Base-by-base conservation (phyloP, 495 filamentous ascomycete genomes). In the Lasiosphaeris hirsuta region DNA sequence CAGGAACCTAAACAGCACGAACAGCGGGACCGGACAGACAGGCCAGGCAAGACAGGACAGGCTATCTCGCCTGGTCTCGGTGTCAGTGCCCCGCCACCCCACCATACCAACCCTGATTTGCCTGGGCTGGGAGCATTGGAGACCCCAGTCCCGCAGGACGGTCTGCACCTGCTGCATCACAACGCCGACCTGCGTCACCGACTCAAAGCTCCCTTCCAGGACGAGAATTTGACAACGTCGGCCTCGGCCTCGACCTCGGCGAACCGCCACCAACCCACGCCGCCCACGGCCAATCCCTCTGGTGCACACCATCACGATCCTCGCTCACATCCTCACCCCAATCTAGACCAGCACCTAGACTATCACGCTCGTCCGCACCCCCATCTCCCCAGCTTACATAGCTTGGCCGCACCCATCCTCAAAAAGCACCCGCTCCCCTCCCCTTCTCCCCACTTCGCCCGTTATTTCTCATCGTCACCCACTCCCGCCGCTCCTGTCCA, bases 111-210 rank as follows among this genome's bases (percentile, higher is more conserved):
- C 33, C 41, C 17, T 38, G n/a, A 5, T 30, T 14, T 23, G 38
- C 7, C 39, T 37, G 46, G 41, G 52, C 23, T 38, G 40, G 19
- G 7, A 34, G 49, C 35, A 19, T 10, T 6, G 23, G 23, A 30
- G 23, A 54, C 51, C 59, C 59, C 45, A 41, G 49, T 42, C 54
- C 40, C 38, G 55, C 56, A 65, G 23, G 39, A 48, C 45, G 54
- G 54, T 51, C 48, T 63, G 64, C 65, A 65, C 54, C 57, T 65
- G 63, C 63, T 61, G 14, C 41, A 56, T 10, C 39, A 39, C 35
- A 17, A 54, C 51, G 56, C 39, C 57, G 51, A 64, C 48, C 60
- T 59, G 62, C 62, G 61, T 65, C 65, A 65, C 65, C 50, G 47
- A 55, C 51, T 63, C 47, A 48, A 63, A 49, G 52, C 35, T 54